Conservation (phyloP, 495 filamentous ascomycete genomes). For the Xylaria scruposa region DNA sequence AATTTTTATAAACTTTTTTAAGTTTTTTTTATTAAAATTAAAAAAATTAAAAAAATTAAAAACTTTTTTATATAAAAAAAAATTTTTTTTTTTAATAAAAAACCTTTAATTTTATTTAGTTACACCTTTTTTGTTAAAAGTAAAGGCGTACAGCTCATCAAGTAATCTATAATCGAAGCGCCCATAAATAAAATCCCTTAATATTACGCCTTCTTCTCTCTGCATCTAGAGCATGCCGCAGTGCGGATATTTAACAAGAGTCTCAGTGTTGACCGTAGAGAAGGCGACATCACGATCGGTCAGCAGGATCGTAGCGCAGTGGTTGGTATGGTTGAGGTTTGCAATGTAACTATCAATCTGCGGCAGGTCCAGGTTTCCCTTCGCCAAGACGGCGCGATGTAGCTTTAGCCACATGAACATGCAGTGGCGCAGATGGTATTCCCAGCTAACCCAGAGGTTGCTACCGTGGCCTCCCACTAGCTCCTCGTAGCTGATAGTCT, state of each 20-base stretch:
- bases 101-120: too few relatives aligned
- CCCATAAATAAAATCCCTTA: background rate
- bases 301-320: conserved; percentile 35
- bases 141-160: background rate
- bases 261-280: conserved; percentile 10
- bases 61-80: too few relatives aligned
- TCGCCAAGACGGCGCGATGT: conserved; percentile 35
- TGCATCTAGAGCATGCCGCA: background rate
- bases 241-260: conserved; percentile 6
- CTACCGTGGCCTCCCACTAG: conserved; percentile 8
- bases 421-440: conserved; percentile 46
- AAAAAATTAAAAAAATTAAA: too few relatives aligned
- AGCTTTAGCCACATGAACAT: conserved; percentile 46
- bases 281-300: conserved; percentile 15
- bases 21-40: too few relatives aligned
- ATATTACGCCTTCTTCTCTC: background rate
- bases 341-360: conserved; percentile 37
- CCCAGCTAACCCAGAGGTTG: conserved; percentile 41
- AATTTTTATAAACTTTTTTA: too few relatives aligned
- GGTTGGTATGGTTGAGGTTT: conserved; percentile 32
- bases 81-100: too few relatives aligned
- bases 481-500: conserved; percentile 19
- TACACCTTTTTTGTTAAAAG: too few relatives aligned
- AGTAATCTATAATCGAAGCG: background rate
- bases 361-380: background rate